Evolutionary conservation across 169 alveolate species (phyloP), one percentile per base, ranked within the genome.

Genomic region (Perkinsus olseni): DNA sequence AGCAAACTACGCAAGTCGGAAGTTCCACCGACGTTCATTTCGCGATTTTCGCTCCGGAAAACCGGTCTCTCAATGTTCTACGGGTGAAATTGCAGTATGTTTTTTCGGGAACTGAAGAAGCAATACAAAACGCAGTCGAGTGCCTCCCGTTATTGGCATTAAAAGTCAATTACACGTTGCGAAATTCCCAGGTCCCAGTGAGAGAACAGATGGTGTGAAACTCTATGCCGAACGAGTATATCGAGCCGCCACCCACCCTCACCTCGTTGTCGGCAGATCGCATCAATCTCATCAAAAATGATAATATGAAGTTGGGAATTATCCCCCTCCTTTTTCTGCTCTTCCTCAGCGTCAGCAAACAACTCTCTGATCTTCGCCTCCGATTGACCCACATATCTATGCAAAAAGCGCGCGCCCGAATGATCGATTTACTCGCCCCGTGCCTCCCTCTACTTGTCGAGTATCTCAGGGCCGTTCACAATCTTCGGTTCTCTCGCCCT

Each of bases 251-350:
- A n/a, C 38, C 96, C 92, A 38, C 94, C 96, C 28, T 98, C 95
- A 40, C 99, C 99, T 93, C 99, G 97, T 45, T 98, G 97, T 94
- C 98, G 98, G 95, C 99, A 99, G 21, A 99, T 98, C 50, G 99
- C 99, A 97, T 99, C 99, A 48, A 99, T 97, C 95, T 99, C 99
- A 94, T 99, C 99, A 94, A 99, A 98, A 40, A 99, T 99, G 94
- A 99, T 99, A 74, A 99, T 98, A 95, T 99, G 99, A 92, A 99
- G 96, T 1, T 98, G 97, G 10, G 99, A 97, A 40, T 98, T 97
- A 93, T 98, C 99, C 1, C 99, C 99, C 94, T 96, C 94, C 91
- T 95, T 91, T 38, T 96, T 94, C 93, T 98, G 97, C 48, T 98
- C 99, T 93, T 98, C 97, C 95, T 99, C 99, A 0, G 99, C 99